Conservation (phyloP, 371 early-diverging fungal genomes). For the Umbelopsis sp. region DNA sequence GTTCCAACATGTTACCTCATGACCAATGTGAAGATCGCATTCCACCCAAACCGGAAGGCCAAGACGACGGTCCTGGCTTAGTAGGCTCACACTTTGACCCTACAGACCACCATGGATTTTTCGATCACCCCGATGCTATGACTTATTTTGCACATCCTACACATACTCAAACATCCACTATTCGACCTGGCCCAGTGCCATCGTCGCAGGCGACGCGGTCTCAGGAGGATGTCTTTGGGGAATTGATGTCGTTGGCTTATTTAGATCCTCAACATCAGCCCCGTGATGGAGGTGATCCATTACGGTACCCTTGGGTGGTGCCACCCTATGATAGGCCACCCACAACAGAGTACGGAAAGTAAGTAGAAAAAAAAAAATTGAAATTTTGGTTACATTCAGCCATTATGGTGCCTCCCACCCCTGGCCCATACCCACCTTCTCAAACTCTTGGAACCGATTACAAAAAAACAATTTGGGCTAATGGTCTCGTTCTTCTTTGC, state of each 20-base stretch:
- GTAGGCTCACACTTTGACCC: background rate
- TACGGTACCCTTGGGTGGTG: constrained; percentile 4
- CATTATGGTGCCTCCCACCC: background rate
- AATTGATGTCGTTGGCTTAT: constrained; percentile 27
- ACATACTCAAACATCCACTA: background rate
- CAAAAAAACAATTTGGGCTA: background rate
- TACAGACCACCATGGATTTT: background rate
- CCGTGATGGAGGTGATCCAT: background rate
- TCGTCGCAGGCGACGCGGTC: constrained; percentile 19
- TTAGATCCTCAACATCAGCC: constrained; percentile 14
- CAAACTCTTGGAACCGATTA: too few species aligned
- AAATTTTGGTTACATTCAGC: background rate
- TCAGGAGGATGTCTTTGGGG: constrained; percentile 28
- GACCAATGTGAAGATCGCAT: background rate
- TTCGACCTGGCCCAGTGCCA: constrained; percentile 1
- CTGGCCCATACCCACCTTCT: too few species aligned
- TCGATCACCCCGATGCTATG: constrained; percentile 4
- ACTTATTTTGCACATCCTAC: background rate
- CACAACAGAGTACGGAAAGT: constrained; percentile 4
- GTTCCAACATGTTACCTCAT: constrained; percentile 4
- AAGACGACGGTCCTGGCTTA: background rate
- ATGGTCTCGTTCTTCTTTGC: background rate
- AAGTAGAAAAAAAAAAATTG: background rate
- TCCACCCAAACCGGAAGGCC: background rate
- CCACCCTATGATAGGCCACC: constrained; percentile 2